Evolutionary conservation across 208 protist genomes (phyloP), one percentile per base, ranked within the genome.

Genomic region (Porcisia hertigi): DNA sequence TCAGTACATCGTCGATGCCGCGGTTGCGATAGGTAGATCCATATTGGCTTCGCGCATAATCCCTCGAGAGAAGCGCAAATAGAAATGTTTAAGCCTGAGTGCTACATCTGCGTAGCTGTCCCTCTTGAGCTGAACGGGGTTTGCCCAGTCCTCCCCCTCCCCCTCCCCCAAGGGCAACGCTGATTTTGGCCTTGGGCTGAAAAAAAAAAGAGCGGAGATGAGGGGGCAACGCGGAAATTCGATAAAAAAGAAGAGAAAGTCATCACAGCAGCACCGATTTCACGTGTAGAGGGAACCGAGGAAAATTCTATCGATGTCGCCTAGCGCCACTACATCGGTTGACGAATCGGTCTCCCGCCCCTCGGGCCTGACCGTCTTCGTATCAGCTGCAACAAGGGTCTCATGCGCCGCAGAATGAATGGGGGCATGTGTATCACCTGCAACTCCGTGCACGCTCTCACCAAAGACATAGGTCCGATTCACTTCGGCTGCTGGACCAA

Each of bases 291-390:
- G 41, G 20, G 67, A 52, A 11, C 62, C 67, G 1, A 70, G 43
- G 23, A 39, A 23, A 60, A 59, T 75, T 4, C 43, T 59, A 30
- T 77, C 59, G 39, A 52, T 65, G 18, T 80, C 75, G 8, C 70
- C 77, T 16, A 80, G 52, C 2, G 81, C 63, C 49, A 82, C 58
- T 12, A 88, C 63, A 25, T 81, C 71, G 16, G 78, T 88, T 2
- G 71, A 76, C 39, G 79, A 88, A 43, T 82, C 78, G 2, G 67
- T 41, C 1, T 72, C 71, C 1, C 11, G 47, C 53, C 55, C 45
- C 39, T 34, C 49, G 0, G 18, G 47, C 34, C 3, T 12, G 0
- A 0, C 49, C 45, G 49, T n/a, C n/a, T 34, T 55, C 8, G 41
- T n/a, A 25, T 65, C 65, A 34, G 36, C 47, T 6, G 14, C 69